Conservation (phyloP, 208 protist genomes). For the Crithidia expoeki region DNA sequence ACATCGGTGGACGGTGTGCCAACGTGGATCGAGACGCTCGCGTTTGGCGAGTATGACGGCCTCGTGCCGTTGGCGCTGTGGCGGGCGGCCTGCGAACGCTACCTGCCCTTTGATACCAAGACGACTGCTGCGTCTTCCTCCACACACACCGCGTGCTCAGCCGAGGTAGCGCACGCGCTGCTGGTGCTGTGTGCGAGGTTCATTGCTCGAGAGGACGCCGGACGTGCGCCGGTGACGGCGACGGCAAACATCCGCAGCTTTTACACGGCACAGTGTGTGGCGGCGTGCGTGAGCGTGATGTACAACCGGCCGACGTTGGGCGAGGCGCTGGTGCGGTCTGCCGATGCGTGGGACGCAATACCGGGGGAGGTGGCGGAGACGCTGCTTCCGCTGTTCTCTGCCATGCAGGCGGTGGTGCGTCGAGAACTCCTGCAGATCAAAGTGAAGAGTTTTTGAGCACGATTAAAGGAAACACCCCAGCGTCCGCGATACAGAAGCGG, state of each 20-base stretch:
- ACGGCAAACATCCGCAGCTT: constrained; percentile 19
- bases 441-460: constrained; percentile 29
- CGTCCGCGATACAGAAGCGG: too few species aligned
- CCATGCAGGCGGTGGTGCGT: constrained; percentile 30
- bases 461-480: not conserved
- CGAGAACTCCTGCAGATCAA: constrained; percentile 1
- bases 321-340: constrained; percentile 13
- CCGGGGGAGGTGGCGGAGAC: constrained; percentile 2
- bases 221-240: not conserved
- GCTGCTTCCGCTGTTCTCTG: not conserved
- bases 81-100: constrained; percentile 26
- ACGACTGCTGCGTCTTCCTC: not conserved
- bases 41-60: constrained; percentile 42
- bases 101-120: not conserved
- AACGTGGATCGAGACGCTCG: constrained; percentile 50
- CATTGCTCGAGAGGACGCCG: not conserved
- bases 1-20: not conserved
- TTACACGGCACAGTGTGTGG: constrained; percentile 26
- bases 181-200: constrained; percentile 32
- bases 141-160: not conserved
- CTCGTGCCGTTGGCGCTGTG: constrained; percentile 49
- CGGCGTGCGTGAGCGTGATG: constrained; percentile 14
- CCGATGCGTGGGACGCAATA: constrained; percentile 29
- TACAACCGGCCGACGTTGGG: not conserved
- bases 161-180: constrained; percentile 24